Conservation (phyloP, 257 asterid genomes). For the Primulina tabacum region DNA sequence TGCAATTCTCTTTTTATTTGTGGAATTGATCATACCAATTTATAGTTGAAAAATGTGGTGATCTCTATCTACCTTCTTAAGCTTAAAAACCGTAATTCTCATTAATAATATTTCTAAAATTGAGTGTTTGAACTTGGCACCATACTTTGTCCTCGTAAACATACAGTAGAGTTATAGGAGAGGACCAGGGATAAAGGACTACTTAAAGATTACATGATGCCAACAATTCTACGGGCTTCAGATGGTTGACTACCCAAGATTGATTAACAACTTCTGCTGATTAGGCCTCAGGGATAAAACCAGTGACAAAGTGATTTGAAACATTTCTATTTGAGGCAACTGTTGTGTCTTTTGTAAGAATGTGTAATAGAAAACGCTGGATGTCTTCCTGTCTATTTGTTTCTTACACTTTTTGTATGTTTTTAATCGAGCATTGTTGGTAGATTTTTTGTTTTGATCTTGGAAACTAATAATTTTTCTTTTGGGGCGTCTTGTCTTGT, state of each 20-base stretch:
- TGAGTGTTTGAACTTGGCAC: neutral
- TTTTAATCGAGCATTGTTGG: slow-evolving; percentile 2
- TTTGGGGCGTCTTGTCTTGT: slow-evolving; percentile 29
- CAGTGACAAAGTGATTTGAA: neutral
- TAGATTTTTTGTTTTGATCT: slow-evolving; percentile 1
- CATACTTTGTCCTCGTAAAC: neutral
- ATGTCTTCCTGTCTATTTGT: neutral
- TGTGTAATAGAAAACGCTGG: neutral
- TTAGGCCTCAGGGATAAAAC: neutral
- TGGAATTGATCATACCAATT: neutral
- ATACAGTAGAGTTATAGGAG: neutral
- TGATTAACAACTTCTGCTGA: neutral
- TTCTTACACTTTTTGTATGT: neutral
- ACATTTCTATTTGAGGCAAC: neutral
- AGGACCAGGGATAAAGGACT: neutral
- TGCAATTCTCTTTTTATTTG: slow-evolving; percentile 2
- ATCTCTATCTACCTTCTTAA: neutral
- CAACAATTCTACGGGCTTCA: neutral
- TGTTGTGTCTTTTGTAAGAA: slow-evolving; percentile 4
- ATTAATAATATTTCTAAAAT: neutral
- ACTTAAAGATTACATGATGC: too few relatives aligned
- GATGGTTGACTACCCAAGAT: neutral
- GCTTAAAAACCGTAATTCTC: neutral
- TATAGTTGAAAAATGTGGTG: neutral
- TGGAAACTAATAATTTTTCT: slow-evolving; percentile 1